phyloP scores from a whole-genome alignment of 176 grass and related monocot species.

The Tillandsia leiboldiana region DNA sequence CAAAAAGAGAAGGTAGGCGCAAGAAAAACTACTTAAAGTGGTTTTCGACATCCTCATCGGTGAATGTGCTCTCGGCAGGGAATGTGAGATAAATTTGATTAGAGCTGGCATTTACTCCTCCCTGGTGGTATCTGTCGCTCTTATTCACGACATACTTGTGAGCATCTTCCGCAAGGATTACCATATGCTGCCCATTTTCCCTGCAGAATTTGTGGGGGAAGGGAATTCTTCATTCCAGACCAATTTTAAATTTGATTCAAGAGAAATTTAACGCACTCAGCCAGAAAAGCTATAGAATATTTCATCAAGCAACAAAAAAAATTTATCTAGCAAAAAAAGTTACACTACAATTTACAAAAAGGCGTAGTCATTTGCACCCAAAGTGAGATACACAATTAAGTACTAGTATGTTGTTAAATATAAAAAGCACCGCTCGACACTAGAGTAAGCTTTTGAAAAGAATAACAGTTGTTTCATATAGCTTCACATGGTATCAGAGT shows the following conservation, averaged over 20 bases:
- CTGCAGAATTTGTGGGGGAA: conserved; percentile 10
- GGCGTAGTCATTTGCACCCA: no score
- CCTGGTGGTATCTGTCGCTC: conserved; percentile 20
- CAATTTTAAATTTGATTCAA: background rate
- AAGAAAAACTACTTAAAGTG: conserved; percentile 41
- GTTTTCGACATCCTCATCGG: conserved; percentile 15
- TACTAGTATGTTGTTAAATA: no score
- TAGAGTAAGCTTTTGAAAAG: no score
- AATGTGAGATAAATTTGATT: conserved; percentile 57
- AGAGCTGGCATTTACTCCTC: conserved; percentile 5
- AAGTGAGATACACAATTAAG: no score
- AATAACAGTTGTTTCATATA: no score
- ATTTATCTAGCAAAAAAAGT: no score
- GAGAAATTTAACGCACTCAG: background rate
- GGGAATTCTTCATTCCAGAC: background rate
- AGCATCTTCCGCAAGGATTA: conserved; percentile 45
- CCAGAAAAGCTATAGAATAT: no score
- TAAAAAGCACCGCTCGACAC: no score
- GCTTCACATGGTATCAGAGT: no score
- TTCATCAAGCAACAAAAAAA: no score
- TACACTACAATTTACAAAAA: no score
- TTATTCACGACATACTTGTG: conserved; percentile 29
- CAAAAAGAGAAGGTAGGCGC: background rate
- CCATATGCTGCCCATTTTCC: conserved; percentile 23
- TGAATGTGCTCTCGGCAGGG: conserved; percentile 36